Percentiles rank a stretch among this genome's conserved stretches.
These are phyloP conservation scores for Ustilago vetiveriae DNA, from an alignment of 1,284 basidiomycete species.

Conservation along the genomic window DNA sequence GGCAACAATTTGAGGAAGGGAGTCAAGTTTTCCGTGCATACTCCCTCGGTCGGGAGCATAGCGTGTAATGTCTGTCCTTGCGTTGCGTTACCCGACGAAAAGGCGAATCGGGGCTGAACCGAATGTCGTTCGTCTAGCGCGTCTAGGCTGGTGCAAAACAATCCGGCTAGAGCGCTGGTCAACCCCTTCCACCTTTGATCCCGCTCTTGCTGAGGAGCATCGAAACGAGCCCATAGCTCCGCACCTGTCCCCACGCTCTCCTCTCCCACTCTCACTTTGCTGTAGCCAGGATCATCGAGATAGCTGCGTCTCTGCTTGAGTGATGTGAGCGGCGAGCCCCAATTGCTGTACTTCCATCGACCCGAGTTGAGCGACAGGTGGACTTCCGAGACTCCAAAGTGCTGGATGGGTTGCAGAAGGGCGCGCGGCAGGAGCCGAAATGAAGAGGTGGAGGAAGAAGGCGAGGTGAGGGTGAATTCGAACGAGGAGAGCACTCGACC, in stretches of 20 bases:
- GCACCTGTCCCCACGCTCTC: constrained; percentile 83
- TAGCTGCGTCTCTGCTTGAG: constrained; percentile 4
- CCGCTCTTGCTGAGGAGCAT: constrained; percentile 69
- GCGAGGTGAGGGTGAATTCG: constrained; percentile 57
- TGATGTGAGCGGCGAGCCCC: constrained; percentile 69
- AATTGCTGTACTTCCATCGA: constrained; percentile 86
- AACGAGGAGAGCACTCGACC: constrained; percentile 87
- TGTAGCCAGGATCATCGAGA: too few relatives aligned
- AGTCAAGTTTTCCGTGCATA: constrained; percentile 94
- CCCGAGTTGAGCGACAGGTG: constrained; percentile 87
- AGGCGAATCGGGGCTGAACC: constrained; percentile 32
- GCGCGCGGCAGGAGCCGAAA: constrained; percentile 78
- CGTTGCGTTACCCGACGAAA: constrained; percentile 9
- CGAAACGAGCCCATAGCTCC: constrained; percentile 79
- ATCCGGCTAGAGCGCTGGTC: constrained; percentile 85
- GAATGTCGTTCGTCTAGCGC: constrained; percentile 57
- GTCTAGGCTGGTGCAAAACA: constrained; percentile 92
- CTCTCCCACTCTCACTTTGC: constrained; percentile 64
- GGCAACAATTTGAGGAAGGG: constrained; percentile 94
- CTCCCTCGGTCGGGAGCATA: constrained; percentile 43
- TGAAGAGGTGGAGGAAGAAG: constrained; percentile 21
- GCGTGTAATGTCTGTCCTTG: constrained; percentile 37
- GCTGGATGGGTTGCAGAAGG: constrained; percentile 83
- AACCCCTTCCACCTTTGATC: constrained; percentile 78
- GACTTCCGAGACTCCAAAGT: constrained; percentile 84